Evolutionary conservation across 164 flowering plant genomes (phyloP), one percentile per base, ranked within the genome.

Genomic region (Litsea cubeba): DNA sequence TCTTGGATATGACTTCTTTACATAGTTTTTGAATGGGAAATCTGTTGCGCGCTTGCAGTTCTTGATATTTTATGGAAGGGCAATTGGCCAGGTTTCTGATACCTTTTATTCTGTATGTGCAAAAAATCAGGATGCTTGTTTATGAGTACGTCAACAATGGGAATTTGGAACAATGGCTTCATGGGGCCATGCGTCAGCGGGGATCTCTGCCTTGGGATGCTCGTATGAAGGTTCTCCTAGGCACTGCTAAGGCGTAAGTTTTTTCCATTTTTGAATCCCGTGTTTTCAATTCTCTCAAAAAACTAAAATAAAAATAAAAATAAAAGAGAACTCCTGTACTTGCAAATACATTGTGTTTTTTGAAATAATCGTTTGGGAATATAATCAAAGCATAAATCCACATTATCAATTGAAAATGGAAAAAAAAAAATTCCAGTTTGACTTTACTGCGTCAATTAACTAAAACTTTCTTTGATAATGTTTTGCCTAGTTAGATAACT

Each of bases 201-300:
- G 98, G 98, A 17, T 84, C 84, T 81, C 96, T 93, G 71, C 91
- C 94, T 69, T 93, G 98, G 98, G 98, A 90, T 71, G 93, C 92
- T 75, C 90, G 98, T 57, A 86, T 88, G 77, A 93, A 91, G 80
- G 81, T 93, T 81, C 84, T 93, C 12, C 86, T 86, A 72, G 98
- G 95, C 75, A 93, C 98, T 71, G 98, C 98, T 62, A 91, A 89
- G 76, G 98, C 95, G 98, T 93, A 83, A 80, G 94, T 85, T 10
- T 24, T 24, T 14, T 50, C 20, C 64, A 22, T 20, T 40, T 40
- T n/a, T 54, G 6, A 14, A 20, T 54, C n/a, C 60, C 0, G 60
- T 54, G 60, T 54, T 14, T 54, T 12, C 17, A 20, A 54, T 54
- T 40, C 46, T 40, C 46, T 40, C 46, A 40, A 40, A 40, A 40